Percentiles rank a stretch among this genome's conserved stretches.
These are phyloP conservation scores for Aspergillus avenaceus DNA, from an alignment of 495 filamentous ascomycete species.

Conservation along the genomic window DNA sequence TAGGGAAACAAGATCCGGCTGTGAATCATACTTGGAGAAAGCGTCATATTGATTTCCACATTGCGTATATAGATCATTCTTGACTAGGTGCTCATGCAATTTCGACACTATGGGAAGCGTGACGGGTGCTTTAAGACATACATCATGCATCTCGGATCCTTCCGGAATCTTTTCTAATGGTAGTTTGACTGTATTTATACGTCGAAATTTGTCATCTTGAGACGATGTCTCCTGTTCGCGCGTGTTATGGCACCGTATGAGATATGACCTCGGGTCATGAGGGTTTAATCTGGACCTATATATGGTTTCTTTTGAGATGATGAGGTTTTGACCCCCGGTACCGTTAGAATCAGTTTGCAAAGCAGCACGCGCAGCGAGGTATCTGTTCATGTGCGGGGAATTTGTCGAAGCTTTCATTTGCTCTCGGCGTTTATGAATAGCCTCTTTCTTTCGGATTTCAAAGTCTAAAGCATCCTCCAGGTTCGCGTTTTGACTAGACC, in stretches of 20 bases:
- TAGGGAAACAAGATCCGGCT: slow-evolving; percentile 1
- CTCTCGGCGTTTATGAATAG: slow-evolving; percentile 24
- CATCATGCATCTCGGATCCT: slow-evolving; percentile 22
- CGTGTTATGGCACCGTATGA: slow-evolving; percentile 23
- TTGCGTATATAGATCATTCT: slow-evolving; percentile 20
- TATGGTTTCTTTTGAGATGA: background rate
- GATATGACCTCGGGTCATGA: slow-evolving; percentile 35
- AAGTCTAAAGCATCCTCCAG: slow-evolving; percentile 39
- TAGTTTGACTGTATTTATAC: slow-evolving; percentile 23
- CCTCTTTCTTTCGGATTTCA: slow-evolving; percentile 38
- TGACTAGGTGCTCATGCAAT: slow-evolving; percentile 1
- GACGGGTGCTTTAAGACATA: slow-evolving; percentile 12
- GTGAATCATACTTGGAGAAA: slow-evolving; percentile 9
- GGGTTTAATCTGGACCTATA: slow-evolving; percentile 8
- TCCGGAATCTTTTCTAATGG: slow-evolving; percentile 37
- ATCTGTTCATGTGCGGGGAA: slow-evolving; percentile 34
- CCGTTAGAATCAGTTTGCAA: slow-evolving; percentile 15
- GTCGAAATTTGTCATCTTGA: slow-evolving; percentile 17
- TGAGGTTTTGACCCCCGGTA: background rate
- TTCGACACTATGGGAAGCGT: slow-evolving; percentile 5
- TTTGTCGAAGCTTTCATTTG: slow-evolving; percentile 13
- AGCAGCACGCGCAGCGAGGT: slow-evolving; percentile 35
- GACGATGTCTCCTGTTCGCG: background rate
- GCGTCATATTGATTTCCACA: slow-evolving; percentile 8
- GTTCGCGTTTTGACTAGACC: slow-evolving; percentile 12